Evolutionary conservation across 1,284 basidiomycete genomes (phyloP).

Genomic region (Ganoderma multipileum): DNA sequence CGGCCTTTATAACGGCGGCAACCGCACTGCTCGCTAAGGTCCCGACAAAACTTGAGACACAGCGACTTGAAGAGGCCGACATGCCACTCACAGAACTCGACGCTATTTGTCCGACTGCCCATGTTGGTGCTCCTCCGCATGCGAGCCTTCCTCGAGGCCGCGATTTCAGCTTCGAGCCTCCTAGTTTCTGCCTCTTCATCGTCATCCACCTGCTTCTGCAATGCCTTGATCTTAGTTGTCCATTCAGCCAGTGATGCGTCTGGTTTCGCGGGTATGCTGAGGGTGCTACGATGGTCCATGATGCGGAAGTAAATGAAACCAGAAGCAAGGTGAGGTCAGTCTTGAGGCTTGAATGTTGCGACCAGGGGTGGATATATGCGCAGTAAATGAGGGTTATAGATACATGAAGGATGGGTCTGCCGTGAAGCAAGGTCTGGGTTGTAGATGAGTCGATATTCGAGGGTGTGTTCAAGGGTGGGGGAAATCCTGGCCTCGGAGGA

Average conservation of each 20-base stretch:
- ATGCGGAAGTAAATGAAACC: too few relatives aligned
- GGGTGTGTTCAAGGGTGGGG: background rate
- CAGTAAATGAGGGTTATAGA: constrained; percentile 1
- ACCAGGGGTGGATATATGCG: background rate
- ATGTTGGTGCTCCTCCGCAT: constrained; percentile 62
- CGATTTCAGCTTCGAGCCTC: constrained; percentile 78
- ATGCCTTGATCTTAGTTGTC: constrained; percentile 77
- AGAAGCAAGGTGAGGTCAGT: background rate
- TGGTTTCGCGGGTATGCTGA: constrained; percentile 49
- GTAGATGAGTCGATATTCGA: background rate
- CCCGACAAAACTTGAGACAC: background rate
- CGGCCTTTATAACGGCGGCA: constrained; percentile 33
- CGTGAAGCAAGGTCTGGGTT: background rate
- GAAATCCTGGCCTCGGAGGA: background rate
- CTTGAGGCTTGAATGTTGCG: background rate
- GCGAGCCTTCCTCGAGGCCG: constrained; percentile 70
- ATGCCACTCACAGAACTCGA: constrained; percentile 52
- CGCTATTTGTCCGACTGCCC: constrained; percentile 46
- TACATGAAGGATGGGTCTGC: constrained; percentile 1
- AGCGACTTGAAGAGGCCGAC: background rate
- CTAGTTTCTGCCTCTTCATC: constrained; percentile 79
- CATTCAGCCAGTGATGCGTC: constrained; percentile 78
- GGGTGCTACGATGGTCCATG: constrained; percentile 42
- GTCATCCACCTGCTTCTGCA: constrained; percentile 80
- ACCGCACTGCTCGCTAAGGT: constrained; percentile 33